phyloP scores from a whole-genome alignment of 768 basidiomycete species.

The Trichaptum fuscoviolaceum region DNA sequence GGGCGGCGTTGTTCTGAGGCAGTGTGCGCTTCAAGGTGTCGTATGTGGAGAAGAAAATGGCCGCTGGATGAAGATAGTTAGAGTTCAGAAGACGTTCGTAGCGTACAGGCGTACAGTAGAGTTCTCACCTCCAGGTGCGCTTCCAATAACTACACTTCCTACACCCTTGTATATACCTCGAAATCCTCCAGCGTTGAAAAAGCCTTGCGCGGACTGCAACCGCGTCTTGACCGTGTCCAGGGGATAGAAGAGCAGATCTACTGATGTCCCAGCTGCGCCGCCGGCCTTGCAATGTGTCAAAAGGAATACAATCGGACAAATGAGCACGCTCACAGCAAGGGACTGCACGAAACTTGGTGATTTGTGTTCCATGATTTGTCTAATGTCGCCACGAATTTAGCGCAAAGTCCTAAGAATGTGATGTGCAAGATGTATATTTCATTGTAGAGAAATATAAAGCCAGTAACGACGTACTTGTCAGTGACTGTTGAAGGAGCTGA shows the following conservation, averaged over 20 bases:
- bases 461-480: too few species aligned
- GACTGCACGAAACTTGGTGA: conserved; percentile 40
- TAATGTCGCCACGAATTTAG: not conserved
- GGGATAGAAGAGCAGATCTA: conserved; percentile 94
- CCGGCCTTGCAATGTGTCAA: conserved; percentile 53
- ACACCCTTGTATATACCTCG: conserved; percentile 89
- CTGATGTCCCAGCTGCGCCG: conserved; percentile 85
- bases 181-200: conserved; percentile 81
- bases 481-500: too few species aligned
- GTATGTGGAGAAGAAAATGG: conserved; percentile 92
- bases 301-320: not conserved
- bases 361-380: not conserved
- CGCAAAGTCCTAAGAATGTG: not conserved
- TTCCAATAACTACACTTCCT: conserved; percentile 91
- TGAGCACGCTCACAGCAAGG: conserved; percentile 35
- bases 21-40: conserved; percentile 79
- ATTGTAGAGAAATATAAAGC: too few species aligned
- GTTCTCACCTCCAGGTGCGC: conserved; percentile 84
- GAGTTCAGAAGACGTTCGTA: conserved; percentile 4
- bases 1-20: conserved; percentile 52
- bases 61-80: conserved; percentile 49
- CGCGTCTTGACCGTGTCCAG: conserved; percentile 97
- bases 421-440: too few species aligned
- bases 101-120: not conserved
- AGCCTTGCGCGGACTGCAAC: conserved; percentile 84